Conservation (phyloP, 1,284 basidiomycete genomes). For the Ganoderma multipileum region DNA sequence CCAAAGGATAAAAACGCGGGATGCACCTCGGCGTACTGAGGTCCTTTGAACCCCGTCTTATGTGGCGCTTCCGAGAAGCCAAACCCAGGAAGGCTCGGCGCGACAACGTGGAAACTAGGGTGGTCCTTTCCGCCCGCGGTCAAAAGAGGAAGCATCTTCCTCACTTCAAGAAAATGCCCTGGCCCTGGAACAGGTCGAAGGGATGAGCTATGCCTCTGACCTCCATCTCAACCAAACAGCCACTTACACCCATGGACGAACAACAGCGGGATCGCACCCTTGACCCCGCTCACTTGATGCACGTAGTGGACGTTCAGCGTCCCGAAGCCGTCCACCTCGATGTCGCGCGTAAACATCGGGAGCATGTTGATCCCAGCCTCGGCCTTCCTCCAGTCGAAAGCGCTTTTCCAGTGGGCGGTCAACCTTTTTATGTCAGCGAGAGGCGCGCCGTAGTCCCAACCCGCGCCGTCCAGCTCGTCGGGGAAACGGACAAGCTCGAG, state of each 20-base stretch:
- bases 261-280: slow-evolving; percentile 53
- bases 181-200: slow-evolving; percentile 41
- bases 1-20: background rate
- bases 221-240: slow-evolving; percentile 21
- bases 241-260: slow-evolving; percentile 60
- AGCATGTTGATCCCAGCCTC: slow-evolving; percentile 35
- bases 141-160: slow-evolving; percentile 38
- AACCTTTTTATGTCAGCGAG: slow-evolving; percentile 52
- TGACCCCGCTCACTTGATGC: slow-evolving; percentile 49
- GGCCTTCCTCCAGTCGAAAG: slow-evolving; percentile 53
- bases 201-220: too few relatives aligned
- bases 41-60: slow-evolving; percentile 41
- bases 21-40: slow-evolving; percentile 18
- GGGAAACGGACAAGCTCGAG: slow-evolving; percentile 46
- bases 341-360: slow-evolving; percentile 35
- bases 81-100: slow-evolving; percentile 50
- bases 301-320: slow-evolving; percentile 56
- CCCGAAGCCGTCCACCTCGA: slow-evolving; percentile 51
- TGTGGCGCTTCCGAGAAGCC: slow-evolving; percentile 43
- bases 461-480: slow-evolving; percentile 53
- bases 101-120: slow-evolving; percentile 52
- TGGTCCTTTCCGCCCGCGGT: slow-evolving; percentile 31
- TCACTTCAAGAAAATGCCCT: slow-evolving; percentile 51
- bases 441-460: slow-evolving; percentile 54
- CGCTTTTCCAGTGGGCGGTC: slow-evolving; percentile 49